These are phyloP conservation scores for Eucalyptus erythrocorys DNA, from an alignment of 345 rosid species.

Conservation along the genomic window DNA sequence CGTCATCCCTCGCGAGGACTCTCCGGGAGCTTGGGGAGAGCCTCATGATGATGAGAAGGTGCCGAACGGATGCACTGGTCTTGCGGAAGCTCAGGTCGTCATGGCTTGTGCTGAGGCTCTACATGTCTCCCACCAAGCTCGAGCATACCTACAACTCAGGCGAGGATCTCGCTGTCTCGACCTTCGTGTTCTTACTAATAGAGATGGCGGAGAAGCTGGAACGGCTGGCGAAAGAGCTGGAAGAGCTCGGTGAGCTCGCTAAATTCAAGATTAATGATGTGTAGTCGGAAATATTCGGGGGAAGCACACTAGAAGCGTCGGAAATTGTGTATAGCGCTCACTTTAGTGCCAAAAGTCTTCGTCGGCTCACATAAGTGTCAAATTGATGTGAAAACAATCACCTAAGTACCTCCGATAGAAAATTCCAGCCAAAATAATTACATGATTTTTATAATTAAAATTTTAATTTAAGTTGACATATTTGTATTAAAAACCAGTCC, in stretches of 20 bases:
- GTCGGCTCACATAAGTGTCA: fast-evolving
- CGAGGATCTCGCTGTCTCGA: constrained; percentile 30
- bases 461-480: background rate
- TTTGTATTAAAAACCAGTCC: background rate
- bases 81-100: constrained; percentile 28
- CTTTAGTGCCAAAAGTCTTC: too few relatives aligned
- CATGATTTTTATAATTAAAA: too few relatives aligned
- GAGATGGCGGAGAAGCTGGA: constrained; percentile 36
- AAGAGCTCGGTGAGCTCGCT: constrained; percentile 43
- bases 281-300: background rate
- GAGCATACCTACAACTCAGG: background rate
- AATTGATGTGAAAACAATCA: too few relatives aligned
- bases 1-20: constrained; percentile 22
- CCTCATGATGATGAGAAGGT: constrained; percentile 30
- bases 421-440: fast-evolving
- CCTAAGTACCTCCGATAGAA: fast-evolving
- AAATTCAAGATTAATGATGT: background rate
- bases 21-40: constrained; percentile 49
- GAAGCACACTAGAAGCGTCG: fast-evolving
- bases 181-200: constrained; percentile 23
- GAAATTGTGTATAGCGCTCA: background rate
- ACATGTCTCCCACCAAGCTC: background rate
- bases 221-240: constrained; percentile 33
- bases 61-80: constrained; percentile 4
- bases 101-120: constrained; percentile 15